Base-by-base conservation (phyloP, 2,329 filamentous ascomycete species). In the Thermoascus crustaceus region DNA sequence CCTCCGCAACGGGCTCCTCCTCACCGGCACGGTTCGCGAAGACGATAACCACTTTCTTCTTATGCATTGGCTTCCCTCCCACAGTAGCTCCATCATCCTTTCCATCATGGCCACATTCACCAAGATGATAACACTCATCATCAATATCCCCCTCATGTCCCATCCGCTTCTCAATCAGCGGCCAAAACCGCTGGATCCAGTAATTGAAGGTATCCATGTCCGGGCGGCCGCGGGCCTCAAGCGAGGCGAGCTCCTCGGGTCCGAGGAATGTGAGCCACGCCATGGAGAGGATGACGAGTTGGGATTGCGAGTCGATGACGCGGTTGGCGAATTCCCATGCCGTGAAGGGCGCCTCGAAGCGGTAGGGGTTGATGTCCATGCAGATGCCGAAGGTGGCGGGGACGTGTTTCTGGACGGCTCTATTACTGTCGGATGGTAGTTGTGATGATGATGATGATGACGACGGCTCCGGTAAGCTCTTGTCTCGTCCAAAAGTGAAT, bases 151-250 rank as follows among this genome's bases (percentile, higher is more conserved):
- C 39, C 7, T 40, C 40, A 40, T 58, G 53, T 11, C 36, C 35
- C 49, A 59, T 55, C 19, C 38, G 48, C 34, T 50, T 50, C 23
- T 52, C 48, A n/a, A 69, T 39, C 6, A 71, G 50, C 1, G 76
- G 76, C 50, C 66, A 64, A 39, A 80, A 73, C 26, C 77, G 58
- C 52, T 73, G 68, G 13, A 80, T 57, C 77, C 77, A 81, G 51
- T 80, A 81, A 32, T 67, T 67, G 39, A 80, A 66, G 1, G 77
- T 80, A 46, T 75, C 70, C 50, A 73, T 58, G 45, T 80, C 76
- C 3, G 75, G 72, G 34, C 62, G 53, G 4, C 53, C 50, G 1
- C 62, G 57, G 11, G n/a, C n/a, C n/a, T n/a, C n/a, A n/a, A 70
- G 55, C 5, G 54, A 38, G 13, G 57, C 54, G 18, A 77, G 50